Percentiles rank a stretch among this genome's conserved stretches.
These are phyloP conservation scores for Agrocybe pediades DNA, from an alignment of 768 basidiomycete species.

Conservation along the genomic window DNA sequence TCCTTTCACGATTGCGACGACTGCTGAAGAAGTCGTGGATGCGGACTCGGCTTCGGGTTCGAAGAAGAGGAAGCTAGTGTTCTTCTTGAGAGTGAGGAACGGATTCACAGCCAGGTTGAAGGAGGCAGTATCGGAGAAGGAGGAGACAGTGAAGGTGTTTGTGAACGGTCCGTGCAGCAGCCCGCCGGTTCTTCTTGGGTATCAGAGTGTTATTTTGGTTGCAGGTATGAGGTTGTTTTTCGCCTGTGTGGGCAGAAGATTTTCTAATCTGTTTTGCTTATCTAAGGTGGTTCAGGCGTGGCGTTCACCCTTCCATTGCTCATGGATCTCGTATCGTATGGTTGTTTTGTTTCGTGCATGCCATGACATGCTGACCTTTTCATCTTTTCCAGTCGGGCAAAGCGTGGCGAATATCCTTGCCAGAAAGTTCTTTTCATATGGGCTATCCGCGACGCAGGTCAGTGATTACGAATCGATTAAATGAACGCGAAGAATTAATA, in stretches of 20 bases:
- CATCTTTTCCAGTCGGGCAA: conserved; percentile 30
- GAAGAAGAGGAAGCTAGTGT: conserved; percentile 46
- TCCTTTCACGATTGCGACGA: conserved; percentile 64
- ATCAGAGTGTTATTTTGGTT: conserved; percentile 40
- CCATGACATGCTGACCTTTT: background rate
- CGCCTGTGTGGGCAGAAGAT: background rate
- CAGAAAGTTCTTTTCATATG: conserved; percentile 42
- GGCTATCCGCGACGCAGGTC: conserved; percentile 43
- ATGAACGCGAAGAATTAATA: background rate
- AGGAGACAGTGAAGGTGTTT: conserved; percentile 38
- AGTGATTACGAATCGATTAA: conserved; percentile 13
- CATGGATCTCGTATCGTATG: conserved; percentile 41
- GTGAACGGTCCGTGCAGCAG: conserved; percentile 56
- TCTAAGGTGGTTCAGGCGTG: conserved; percentile 50
- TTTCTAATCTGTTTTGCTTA: background rate
- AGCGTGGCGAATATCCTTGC: conserved; percentile 23
- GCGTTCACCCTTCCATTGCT: conserved; percentile 49
- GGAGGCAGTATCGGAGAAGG: conserved; percentile 27
- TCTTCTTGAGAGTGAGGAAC: conserved; percentile 57
- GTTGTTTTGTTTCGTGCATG: background rate
- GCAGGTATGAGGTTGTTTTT: conserved; percentile 30
- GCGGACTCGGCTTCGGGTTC: no score
- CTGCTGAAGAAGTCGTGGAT: conserved; percentile 29
- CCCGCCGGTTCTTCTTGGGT: conserved; percentile 35
- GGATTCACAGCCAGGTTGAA: conserved; percentile 60